Percentiles rank a stretch among this genome's conserved stretches.
phyloP scores from a whole-genome alignment of 2,329 filamentous ascomycete genomes.

The Zymoseptoria crescenta region DNA sequence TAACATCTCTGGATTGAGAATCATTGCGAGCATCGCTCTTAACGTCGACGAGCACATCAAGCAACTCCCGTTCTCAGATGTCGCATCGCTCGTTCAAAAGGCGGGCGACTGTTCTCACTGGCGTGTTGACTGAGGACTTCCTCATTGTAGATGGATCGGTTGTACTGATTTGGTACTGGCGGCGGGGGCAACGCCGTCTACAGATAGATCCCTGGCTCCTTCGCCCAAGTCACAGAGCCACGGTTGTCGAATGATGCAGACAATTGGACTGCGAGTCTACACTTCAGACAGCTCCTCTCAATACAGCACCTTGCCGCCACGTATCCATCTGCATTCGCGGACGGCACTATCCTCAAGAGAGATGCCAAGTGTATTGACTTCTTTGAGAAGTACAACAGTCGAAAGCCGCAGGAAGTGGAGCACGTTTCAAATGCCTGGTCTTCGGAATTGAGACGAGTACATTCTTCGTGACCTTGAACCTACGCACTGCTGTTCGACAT shows the following conservation, averaged over 20 bases:
- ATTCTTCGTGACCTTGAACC: neutral
- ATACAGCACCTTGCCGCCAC: neutral
- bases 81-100: neutral
- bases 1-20: too few relatives aligned
- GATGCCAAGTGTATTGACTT: too few relatives aligned
- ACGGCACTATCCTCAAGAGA: too few relatives aligned
- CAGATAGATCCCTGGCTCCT: neutral
- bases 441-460: neutral
- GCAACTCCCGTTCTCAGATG: neutral
- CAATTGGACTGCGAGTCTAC: neutral
- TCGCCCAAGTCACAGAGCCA: neutral
- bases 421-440: neutral
- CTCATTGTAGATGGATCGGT: neutral
- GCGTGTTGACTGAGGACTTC: neutral
- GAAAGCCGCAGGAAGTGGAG: neutral
- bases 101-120: neutral
- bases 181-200: neutral
- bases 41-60: neutral
- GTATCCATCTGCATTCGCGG: too few relatives aligned
- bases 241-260: neutral
- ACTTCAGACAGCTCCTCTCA: neutral
- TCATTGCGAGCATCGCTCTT: neutral
- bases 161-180: neutral
- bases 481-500: neutral
- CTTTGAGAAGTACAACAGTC: too few relatives aligned